phyloP scores from a whole-genome alignment of 257 asterid genomes.

The Verbena officinalis region DNA sequence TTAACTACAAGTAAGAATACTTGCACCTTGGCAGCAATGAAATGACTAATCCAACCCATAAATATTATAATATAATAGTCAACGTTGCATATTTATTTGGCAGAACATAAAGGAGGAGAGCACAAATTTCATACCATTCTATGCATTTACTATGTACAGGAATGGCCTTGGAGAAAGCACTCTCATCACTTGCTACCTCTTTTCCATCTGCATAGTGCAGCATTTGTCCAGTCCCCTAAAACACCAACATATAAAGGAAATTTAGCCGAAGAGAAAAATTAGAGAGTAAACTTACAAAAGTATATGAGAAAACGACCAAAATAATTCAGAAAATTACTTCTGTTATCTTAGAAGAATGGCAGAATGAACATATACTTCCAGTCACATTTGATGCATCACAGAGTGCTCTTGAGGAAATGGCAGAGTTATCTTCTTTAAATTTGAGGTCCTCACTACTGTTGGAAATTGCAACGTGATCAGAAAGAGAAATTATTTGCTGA shows the following conservation, averaged over 20 bases:
- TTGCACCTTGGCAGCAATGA: not conserved
- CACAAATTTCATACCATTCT: constrained; percentile 64
- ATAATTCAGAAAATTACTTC: constrained; percentile 55
- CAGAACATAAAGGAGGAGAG: constrained; percentile 8
- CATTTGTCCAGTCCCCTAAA: constrained; percentile 72
- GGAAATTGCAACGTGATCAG: constrained; percentile 39
- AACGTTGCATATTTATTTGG: constrained; percentile 1
- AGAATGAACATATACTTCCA: constrained; percentile 67
- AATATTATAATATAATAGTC: not conserved
- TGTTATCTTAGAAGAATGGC: constrained; percentile 67
- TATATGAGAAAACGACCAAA: constrained; percentile 7
- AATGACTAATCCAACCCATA: not conserved
- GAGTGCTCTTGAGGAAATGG: constrained; percentile 34
- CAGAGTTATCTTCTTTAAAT: constrained; percentile 33
- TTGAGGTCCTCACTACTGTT: constrained; percentile 36
- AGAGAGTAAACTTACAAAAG: constrained; percentile 6
- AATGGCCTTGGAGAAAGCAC: constrained; percentile 46
- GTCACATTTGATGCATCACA: constrained; percentile 31
- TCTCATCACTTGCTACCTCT: constrained; percentile 53
- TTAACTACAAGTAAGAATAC: not conserved
- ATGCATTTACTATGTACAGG: constrained; percentile 79
- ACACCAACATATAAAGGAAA: constrained; percentile 28
- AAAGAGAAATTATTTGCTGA: constrained; percentile 23
- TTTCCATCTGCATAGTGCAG: constrained; percentile 74
- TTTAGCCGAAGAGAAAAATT: constrained; percentile 1